Conservation (phyloP, 176 grass and related monocot genomes). For the Ananas comosus region DNA sequence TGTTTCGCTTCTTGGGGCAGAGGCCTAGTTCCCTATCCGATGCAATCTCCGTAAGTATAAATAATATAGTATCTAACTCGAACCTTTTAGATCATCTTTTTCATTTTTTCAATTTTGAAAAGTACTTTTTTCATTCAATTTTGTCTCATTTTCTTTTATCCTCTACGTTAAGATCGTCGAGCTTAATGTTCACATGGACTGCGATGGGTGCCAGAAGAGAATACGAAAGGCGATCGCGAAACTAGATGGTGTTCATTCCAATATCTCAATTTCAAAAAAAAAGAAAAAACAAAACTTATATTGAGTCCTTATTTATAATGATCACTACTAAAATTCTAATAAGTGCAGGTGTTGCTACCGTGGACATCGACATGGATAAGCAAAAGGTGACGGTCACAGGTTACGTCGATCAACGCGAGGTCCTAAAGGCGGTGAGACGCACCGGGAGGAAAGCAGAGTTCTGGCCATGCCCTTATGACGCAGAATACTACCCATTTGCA, state of each 20-base stretch:
- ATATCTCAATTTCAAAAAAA: not conserved
- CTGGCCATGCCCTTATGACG: conserved; percentile 81
- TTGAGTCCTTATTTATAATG: conserved; percentile 5
- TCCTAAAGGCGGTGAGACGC: conserved; percentile 65
- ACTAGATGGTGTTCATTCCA: conserved; percentile 40
- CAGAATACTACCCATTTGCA: conserved; percentile 67
- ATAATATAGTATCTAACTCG: not conserved
- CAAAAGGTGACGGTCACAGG: conserved; percentile 93
- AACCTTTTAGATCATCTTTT: not conserved
- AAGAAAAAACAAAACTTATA: not conserved
- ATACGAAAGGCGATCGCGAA: conserved; percentile 55
- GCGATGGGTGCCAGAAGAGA: conserved; percentile 68
- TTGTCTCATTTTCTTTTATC: not conserved
- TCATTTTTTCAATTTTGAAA: conserved; percentile 2
- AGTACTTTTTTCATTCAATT: not conserved
- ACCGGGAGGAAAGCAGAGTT: conserved; percentile 66
- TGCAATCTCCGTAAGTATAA: conserved; percentile 56
- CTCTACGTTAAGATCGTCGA: conserved; percentile 44
- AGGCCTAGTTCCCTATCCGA: conserved; percentile 30
- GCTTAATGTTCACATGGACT: conserved; percentile 90
- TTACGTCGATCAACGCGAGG: conserved; percentile 47
- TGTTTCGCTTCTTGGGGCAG: conserved; percentile 39
- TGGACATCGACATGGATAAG: conserved; percentile 69
- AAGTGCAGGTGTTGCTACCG: conserved; percentile 37
- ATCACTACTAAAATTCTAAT: conserved; percentile 6